phyloP scores from a whole-genome alignment of 2,329 filamentous ascomycete genomes.

The Stagonosporopsis vannaccii region DNA sequence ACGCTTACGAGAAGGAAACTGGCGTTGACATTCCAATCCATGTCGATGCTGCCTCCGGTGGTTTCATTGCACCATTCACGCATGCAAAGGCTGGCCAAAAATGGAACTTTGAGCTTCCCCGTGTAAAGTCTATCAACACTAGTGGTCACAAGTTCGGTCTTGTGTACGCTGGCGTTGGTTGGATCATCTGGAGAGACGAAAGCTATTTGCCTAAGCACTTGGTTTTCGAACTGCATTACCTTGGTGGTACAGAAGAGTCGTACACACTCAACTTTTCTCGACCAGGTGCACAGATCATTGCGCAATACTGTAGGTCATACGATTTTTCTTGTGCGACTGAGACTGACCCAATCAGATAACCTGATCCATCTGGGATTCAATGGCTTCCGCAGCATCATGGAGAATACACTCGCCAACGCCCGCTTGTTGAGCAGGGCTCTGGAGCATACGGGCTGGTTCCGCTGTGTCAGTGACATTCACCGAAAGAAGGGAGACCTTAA shows the following conservation, averaged over 20 bases:
- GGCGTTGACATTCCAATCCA: slow-evolving; percentile 73
- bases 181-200: slow-evolving; percentile 65
- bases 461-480: slow-evolving; percentile 68
- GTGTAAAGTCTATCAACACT: slow-evolving; percentile 71
- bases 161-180: slow-evolving; percentile 72
- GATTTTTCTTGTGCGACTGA: background rate
- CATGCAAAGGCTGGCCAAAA: slow-evolving; percentile 63
- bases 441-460: slow-evolving; percentile 71
- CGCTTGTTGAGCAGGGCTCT: slow-evolving; percentile 68
- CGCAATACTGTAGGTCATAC: slow-evolving; percentile 68
- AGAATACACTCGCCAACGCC: slow-evolving; percentile 71
- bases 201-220: slow-evolving; percentile 70
- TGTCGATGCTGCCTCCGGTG: slow-evolving; percentile 67
- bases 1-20: slow-evolving; percentile 67
- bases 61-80: slow-evolving; percentile 69
- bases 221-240: slow-evolving; percentile 74
- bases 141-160: slow-evolving; percentile 70
- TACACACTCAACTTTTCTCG: slow-evolving; percentile 78
- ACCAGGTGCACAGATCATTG: slow-evolving; percentile 72
- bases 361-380: slow-evolving; percentile 72
- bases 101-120: slow-evolving; percentile 69
- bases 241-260: slow-evolving; percentile 74
- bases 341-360: slow-evolving; percentile 56
- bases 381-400: slow-evolving; percentile 68
- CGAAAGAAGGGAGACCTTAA: slow-evolving; percentile 59